Evolutionary conservation across 1,139 yeast species (phyloP).

Genomic region (Blastobotrys buckinghamii): DNA sequence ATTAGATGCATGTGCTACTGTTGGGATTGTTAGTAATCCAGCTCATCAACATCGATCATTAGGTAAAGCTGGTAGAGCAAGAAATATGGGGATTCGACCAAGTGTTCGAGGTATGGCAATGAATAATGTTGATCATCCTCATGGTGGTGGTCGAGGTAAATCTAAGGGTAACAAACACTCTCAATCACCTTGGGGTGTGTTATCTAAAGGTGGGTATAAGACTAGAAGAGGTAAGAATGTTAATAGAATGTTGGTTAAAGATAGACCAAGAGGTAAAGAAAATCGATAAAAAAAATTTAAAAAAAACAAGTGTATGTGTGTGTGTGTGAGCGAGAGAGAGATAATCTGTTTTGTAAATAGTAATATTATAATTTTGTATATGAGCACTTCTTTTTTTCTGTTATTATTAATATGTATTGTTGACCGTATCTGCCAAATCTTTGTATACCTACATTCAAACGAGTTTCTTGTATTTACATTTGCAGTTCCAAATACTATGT

Average conservation of each 20-base stretch:
- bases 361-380: constrained; percentile 1
- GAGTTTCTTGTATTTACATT: too few species aligned
- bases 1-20: constrained; percentile 83
- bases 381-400: neutral
- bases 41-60: constrained; percentile 85
- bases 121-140: constrained; percentile 98
- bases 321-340: too few species aligned
- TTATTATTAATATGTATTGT: too few species aligned
- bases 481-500: too few species aligned
- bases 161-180: constrained; percentile 93
- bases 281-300: constrained; percentile 14
- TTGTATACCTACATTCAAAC: too few species aligned
- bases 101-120: constrained; percentile 97
- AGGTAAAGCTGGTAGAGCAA: constrained; percentile 96
- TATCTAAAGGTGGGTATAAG: constrained; percentile 87
- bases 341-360: neutral
- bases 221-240: constrained; percentile 86
- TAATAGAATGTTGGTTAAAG: constrained; percentile 79
- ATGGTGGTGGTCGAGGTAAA: constrained; percentile 99
- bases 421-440: too few species aligned
- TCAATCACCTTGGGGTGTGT: constrained; percentile 94
- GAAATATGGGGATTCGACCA: constrained; percentile 93
- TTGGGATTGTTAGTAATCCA: constrained; percentile 91
- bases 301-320: neutral
- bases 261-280: constrained; percentile 39